Evolutionary conservation across 2,329 filamentous ascomycete genomes (phyloP), one percentile per base, ranked within the genome.

Genomic region (Diaporthe velutina): DNA sequence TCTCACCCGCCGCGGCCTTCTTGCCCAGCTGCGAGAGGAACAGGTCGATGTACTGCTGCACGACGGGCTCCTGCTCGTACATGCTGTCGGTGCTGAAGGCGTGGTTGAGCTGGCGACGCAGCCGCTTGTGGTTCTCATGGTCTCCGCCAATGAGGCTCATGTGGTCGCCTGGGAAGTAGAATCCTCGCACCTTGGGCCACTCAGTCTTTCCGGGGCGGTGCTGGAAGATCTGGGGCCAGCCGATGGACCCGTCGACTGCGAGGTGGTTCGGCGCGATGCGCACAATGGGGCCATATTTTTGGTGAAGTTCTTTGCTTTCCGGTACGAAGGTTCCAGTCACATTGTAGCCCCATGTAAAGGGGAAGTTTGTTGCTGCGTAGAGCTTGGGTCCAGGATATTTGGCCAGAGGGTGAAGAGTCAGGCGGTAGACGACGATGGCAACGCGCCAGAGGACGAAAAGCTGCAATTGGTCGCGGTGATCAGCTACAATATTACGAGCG

Each of bases 51-150:
- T 74, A 72, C 9, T 60, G 17, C 52, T 35, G 55, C 25, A 74
- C 60, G 15, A 68, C n/a, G 17, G 58, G 58, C 57, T 74, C 73
- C 60, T 74, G 73, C 35, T 74, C 73, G 52, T 72, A 68, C 73
- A 74, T 67, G 70, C 50, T 73, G n/a, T 61, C 45, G 19, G 70
- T 71, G 58, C 73, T 74, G 52, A 74, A 74, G 7, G 73, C 73
- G 35, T 72, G 52, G 33, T 22, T 42, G 13, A 74, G 68, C 50
- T 72, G 68, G 1, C 73, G 40, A 10, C 73, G 68, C 42, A 60
- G 33, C 50, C 73, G 58, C 40, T 48, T 54, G 58, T 74, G 73
- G 19, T 35, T 50, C 17, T 74, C 73, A 2, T 52, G 50, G 19
- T 22, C 15, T 1, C 50, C 52, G 33, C 40, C 60, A 17, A 74